These are phyloP conservation scores for Ilyonectria mors-panacis DNA, from an alignment of 2,329 filamentous ascomycete genomes.

Conservation along the genomic window DNA sequence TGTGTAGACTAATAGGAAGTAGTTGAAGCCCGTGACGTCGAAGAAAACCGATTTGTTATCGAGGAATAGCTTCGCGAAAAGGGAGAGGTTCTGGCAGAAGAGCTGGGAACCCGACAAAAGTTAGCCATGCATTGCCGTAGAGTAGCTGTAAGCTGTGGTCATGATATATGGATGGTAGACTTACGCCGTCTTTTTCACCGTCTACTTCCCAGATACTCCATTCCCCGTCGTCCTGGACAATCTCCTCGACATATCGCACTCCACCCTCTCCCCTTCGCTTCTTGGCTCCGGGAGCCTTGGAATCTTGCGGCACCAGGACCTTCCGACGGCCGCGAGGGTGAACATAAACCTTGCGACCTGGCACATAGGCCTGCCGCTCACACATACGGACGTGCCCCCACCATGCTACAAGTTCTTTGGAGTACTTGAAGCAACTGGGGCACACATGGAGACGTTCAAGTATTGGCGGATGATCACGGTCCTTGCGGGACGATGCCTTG, in stretches of 20 bases:
- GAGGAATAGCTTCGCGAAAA: constrained; percentile 97
- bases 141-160: not conserved
- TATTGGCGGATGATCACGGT: constrained; percentile 58
- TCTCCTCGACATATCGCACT: constrained; percentile 58
- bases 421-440: constrained; percentile 95
- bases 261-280: constrained; percentile 55
- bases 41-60: constrained; percentile 99
- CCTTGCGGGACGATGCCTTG: constrained; percentile 51
- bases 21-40: constrained; percentile 94
- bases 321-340: constrained; percentile 66
- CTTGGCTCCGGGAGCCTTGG: constrained; percentile 53
- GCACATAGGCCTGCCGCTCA: constrained; percentile 64
- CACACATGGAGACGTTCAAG: constrained; percentile 87
- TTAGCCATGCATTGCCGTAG: constrained; percentile 23
- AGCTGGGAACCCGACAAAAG: constrained; percentile 63
- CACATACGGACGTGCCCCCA: constrained; percentile 72
- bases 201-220: constrained; percentile 95
- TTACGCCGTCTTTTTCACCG: constrained; percentile 83
- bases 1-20: constrained; percentile 90
- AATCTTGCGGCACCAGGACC: constrained; percentile 55
- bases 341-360: constrained; percentile 82
- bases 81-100: constrained; percentile 94
- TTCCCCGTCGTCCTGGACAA: constrained; percentile 74
- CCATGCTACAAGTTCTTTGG: constrained; percentile 73
- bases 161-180: constrained; percentile 46